These are phyloP conservation scores for Penicillium hesseltinei DNA, from an alignment of 2,329 filamentous ascomycete genomes.

Conservation along the genomic window DNA sequence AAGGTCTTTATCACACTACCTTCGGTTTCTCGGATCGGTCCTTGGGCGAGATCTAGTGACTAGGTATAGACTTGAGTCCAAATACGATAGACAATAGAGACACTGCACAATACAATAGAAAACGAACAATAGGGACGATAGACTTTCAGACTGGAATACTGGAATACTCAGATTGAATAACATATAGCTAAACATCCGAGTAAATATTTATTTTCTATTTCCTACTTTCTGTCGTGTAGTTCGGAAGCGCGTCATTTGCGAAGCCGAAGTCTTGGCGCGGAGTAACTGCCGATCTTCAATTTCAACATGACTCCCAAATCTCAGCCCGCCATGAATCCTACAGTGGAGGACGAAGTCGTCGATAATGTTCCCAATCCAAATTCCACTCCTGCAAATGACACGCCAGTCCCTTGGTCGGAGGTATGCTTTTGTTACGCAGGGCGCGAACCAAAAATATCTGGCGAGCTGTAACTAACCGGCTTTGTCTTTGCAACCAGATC, in stretches of 20 bases:
- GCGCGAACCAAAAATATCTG: background rate
- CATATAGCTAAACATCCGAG: too few species aligned
- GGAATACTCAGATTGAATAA: background rate
- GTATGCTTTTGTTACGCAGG: slow-evolving; percentile 14
- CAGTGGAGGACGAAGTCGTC: background rate
- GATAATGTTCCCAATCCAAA: background rate
- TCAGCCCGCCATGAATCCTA: slow-evolving; percentile 9
- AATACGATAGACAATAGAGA: background rate
- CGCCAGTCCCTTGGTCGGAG: slow-evolving; percentile 20
- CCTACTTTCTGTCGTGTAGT: background rate
- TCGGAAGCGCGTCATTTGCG: slow-evolving; percentile 4
- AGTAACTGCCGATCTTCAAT: slow-evolving; percentile 22
- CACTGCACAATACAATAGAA: background rate
- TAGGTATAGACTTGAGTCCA: background rate
- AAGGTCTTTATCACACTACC: background rate
- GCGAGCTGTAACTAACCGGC: background rate
- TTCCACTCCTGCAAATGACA: background rate
- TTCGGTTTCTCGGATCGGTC: background rate
- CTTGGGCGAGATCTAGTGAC: background rate
- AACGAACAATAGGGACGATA: background rate
- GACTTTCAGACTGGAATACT: background rate
- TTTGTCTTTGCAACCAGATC: slow-evolving; percentile 27
- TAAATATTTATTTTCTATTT: background rate
- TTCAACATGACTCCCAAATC: slow-evolving; percentile 3
- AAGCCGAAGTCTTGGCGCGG: slow-evolving; percentile 21